Conservation (phyloP, 768 basidiomycete genomes). For the Amanita thiersii region DNA sequence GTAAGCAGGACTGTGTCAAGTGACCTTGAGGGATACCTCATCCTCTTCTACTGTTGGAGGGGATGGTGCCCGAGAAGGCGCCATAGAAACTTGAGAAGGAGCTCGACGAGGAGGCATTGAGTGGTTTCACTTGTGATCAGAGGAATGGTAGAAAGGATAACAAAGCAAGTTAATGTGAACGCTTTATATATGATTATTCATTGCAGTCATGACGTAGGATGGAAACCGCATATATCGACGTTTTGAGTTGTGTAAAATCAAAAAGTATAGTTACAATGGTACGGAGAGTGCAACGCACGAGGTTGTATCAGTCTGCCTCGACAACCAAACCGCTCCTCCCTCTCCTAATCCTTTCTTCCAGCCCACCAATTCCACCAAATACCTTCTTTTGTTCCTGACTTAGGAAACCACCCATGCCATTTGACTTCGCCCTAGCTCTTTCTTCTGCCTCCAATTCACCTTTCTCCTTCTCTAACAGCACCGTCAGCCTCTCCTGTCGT, state of each 20-base stretch:
- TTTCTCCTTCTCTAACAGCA: constrained; percentile 68
- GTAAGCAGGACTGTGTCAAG: not conserved
- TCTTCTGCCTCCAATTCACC: constrained; percentile 71
- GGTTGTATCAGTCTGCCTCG: constrained; percentile 40
- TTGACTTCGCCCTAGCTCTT: constrained; percentile 55
- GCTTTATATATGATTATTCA: too few species aligned
- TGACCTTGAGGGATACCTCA: constrained; percentile 20
- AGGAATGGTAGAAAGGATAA: too few species aligned
- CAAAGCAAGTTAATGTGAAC: too few species aligned
- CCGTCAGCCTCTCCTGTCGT: constrained; percentile 63
- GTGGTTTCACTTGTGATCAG: too few species aligned
- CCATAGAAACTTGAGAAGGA: constrained; percentile 35
- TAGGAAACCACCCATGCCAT: constrained; percentile 76
- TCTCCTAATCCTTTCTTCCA: constrained; percentile 73
- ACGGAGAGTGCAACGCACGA: too few species aligned
- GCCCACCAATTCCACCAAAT: constrained; percentile 67
- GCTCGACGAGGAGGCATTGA: constrained; percentile 46
- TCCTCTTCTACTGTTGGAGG: constrained; percentile 32
- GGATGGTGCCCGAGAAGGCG: constrained; percentile 42
- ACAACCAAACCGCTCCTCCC: constrained; percentile 65
- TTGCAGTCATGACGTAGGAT: not conserved
- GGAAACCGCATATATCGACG: not conserved
- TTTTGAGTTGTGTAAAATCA: constrained; percentile 3
- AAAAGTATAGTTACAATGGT: constrained; percentile 1
- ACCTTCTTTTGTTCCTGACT: constrained; percentile 79